Percentiles rank a stretch among this genome's conserved stretches.
phyloP scores from a whole-genome alignment of 257 asterid species.

The Petunia secreta region DNA sequence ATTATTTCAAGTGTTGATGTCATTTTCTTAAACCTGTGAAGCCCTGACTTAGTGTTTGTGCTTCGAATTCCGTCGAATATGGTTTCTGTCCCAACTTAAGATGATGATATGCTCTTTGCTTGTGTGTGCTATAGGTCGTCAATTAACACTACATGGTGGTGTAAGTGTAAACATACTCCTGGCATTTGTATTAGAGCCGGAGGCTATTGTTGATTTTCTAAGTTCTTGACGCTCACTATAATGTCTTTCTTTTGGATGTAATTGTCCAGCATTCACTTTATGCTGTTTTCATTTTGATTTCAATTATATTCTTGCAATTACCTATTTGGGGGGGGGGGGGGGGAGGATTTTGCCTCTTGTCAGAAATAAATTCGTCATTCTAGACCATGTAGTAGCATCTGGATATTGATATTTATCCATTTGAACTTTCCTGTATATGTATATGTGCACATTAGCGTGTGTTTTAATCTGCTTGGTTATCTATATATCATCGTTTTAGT shows the following conservation, averaged over 20 bases:
- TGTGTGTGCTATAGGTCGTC: not conserved
- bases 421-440: not conserved
- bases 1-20: slow-evolving; percentile 12
- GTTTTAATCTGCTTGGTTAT: too few relatives aligned
- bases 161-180: not conserved
- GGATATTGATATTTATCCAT: not conserved
- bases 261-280: too few relatives aligned
- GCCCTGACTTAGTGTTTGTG: not conserved
- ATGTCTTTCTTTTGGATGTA: too few relatives aligned
- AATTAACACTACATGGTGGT: not conserved
- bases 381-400: not conserved
- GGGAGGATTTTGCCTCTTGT: too few relatives aligned
- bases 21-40: not conserved
- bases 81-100: not conserved
- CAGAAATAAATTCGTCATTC: not conserved
- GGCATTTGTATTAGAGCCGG: not conserved
- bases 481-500: not conserved
- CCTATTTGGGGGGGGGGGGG: too few relatives aligned
- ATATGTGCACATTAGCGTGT: too few relatives aligned
- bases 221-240: too few relatives aligned
- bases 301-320: too few relatives aligned
- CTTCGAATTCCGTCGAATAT: not conserved
- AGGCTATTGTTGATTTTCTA: too few relatives aligned
- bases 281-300: too few relatives aligned
- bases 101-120: not conserved